Evolutionary conservation across 2,329 filamentous ascomycete species (phyloP).

Genomic region (Diaporthe sp.): DNA sequence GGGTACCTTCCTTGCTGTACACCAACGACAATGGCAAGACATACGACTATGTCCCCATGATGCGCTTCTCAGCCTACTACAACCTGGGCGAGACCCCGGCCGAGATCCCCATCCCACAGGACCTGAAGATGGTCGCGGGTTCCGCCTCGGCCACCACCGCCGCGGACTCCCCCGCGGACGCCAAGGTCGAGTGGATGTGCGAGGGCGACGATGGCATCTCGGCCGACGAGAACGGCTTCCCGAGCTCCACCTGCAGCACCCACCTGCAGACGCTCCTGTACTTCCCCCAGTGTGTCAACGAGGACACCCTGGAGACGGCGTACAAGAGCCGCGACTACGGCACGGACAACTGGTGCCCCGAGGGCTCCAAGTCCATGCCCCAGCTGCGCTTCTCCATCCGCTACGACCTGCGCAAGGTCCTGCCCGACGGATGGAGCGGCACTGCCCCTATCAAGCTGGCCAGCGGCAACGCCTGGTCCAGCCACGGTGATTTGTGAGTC

Average conservation of each 20-base stretch:
- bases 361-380: slow-evolving; percentile 55
- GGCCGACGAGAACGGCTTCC: slow-evolving; percentile 76
- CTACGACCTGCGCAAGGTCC: slow-evolving; percentile 55
- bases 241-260: slow-evolving; percentile 76
- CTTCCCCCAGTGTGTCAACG: slow-evolving; percentile 56
- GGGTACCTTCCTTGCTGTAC: slow-evolving; percentile 40
- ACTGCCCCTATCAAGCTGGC: slow-evolving; percentile 54
- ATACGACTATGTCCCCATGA: slow-evolving; percentile 38
- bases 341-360: slow-evolving; percentile 53
- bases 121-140: slow-evolving; percentile 50
- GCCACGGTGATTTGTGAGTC: slow-evolving; percentile 56
- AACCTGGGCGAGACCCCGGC: slow-evolving; percentile 41
- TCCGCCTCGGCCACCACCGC: slow-evolving; percentile 55
- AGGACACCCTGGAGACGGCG: slow-evolving; percentile 42
- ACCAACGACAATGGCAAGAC: slow-evolving; percentile 38
- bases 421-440: slow-evolving; percentile 56
- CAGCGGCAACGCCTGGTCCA: slow-evolving; percentile 53
- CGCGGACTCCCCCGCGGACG: slow-evolving; percentile 38
- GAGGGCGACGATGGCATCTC: slow-evolving; percentile 40
- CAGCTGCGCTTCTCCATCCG: slow-evolving; percentile 59
- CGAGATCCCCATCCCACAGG: slow-evolving; percentile 42
- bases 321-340: slow-evolving; percentile 48
- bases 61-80: slow-evolving; percentile 43
- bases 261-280: slow-evolving; percentile 71
- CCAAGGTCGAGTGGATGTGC: slow-evolving; percentile 44